Conservation (phyloP, 2,329 filamentous ascomycete species). For the Pseudocercospora ulei region DNA sequence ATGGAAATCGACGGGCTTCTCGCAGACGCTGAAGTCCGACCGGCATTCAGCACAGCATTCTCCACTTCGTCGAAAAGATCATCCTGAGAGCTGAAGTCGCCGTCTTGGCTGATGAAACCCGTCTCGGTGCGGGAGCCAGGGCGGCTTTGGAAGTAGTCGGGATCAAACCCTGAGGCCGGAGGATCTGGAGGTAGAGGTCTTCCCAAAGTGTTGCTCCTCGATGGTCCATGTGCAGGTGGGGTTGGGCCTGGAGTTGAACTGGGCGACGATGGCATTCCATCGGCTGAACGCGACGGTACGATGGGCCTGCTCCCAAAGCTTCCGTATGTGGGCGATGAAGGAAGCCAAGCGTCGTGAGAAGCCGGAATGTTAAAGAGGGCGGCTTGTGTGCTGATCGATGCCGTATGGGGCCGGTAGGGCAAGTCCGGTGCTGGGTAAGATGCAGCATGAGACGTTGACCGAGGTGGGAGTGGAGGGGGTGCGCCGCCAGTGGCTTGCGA, state of each 20-base stretch:
- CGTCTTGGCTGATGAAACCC: slow-evolving; percentile 11
- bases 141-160: slow-evolving; percentile 35
- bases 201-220: slow-evolving; percentile 41
- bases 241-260: slow-evolving; percentile 45
- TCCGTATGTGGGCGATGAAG: slow-evolving; percentile 29
- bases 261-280: slow-evolving; percentile 25
- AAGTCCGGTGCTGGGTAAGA: slow-evolving; percentile 24
- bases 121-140: slow-evolving; percentile 23
- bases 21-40: slow-evolving; percentile 16
- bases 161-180: slow-evolving; percentile 33
- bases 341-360: slow-evolving; percentile 24
- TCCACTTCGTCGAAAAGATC: slow-evolving; percentile 51
- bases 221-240: slow-evolving; percentile 39
- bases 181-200: slow-evolving; percentile 53
- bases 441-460: slow-evolving; percentile 5
- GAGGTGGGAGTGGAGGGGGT: slow-evolving; percentile 11
- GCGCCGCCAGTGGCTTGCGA: slow-evolving; percentile 16
- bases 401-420: slow-evolving; percentile 20
- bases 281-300: slow-evolving; percentile 25
- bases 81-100: slow-evolving; percentile 39
- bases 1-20: slow-evolving; percentile 35
- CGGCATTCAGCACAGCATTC: slow-evolving; percentile 41
- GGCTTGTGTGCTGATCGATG: slow-evolving; percentile 19
- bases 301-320: slow-evolving; percentile 21
- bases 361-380: too few relatives aligned